A percentile compares a stretch with the other conserved stretches of the same genome.
Conservation (phyloP, 208 protist genomes). For the Crithidia sp. region DNA sequence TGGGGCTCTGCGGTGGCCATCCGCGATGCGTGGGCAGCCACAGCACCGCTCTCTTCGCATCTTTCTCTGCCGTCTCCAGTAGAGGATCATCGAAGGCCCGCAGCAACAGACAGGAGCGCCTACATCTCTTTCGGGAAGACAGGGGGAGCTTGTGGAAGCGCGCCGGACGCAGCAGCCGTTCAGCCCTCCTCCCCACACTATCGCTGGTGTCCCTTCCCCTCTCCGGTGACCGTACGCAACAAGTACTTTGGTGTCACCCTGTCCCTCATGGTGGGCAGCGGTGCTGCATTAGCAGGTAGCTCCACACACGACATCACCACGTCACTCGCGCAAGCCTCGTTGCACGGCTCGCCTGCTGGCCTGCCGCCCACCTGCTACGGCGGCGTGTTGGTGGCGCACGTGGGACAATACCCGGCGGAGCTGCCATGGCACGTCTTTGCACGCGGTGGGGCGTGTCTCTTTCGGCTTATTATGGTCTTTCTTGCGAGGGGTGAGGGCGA, state of each 20-base stretch:
- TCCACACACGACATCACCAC: neutral
- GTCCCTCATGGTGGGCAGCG: slow-evolving; percentile 3
- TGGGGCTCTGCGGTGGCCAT: slow-evolving; percentile 24
- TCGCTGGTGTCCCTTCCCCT: slow-evolving; percentile 10
- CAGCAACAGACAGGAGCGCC: no score
- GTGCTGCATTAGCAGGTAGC: neutral
- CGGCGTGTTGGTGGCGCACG: slow-evolving; percentile 45
- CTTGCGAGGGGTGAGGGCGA: slow-evolving; percentile 16
- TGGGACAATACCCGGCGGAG: slow-evolving; percentile 27
- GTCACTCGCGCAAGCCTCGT: neutral
- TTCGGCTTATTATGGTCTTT: slow-evolving; percentile 47
- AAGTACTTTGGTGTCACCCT: slow-evolving; percentile 20
- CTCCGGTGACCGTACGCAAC: neutral
- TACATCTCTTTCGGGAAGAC: neutral
- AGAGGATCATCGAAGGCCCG: no score
- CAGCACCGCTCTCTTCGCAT: no score
- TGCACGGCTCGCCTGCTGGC: neutral
- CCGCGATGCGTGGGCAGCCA: slow-evolving; percentile 18
- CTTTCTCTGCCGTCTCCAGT: no score
- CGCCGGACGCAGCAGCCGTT: neutral
- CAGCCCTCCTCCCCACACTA: neutral
- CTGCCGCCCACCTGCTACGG: slow-evolving; percentile 24
- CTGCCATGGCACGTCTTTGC: slow-evolving; percentile 61
- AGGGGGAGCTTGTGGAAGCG: neutral
- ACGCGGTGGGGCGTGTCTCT: slow-evolving; percentile 23